Conservation (phyloP, 2,329 filamentous ascomycete genomes). For the Ophiostoma sp. region DNA sequence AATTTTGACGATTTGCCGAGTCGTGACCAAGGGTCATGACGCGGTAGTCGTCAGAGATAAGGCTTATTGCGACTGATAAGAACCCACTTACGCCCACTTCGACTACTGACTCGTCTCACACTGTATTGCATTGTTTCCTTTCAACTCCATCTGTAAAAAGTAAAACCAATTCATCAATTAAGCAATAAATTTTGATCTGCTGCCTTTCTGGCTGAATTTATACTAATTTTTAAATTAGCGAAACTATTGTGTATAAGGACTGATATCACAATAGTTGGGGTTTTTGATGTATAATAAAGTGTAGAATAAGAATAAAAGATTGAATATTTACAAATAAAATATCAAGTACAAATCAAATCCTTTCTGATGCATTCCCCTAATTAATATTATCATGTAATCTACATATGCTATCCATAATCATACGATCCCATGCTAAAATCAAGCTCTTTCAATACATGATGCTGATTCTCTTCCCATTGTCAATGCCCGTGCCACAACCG, state of each 20-base stretch:
- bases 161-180: too few relatives aligned
- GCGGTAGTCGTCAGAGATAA: not conserved
- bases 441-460: not conserved
- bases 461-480: not conserved
- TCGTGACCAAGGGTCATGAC: not conserved
- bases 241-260: too few relatives aligned
- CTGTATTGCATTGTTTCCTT: not conserved
- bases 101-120: not conserved
- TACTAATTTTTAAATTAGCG: too few relatives aligned
- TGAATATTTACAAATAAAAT: not conserved
- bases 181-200: too few relatives aligned
- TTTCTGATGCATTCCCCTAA: not conserved
- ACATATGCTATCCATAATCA: not conserved
- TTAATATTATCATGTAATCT: not conserved
- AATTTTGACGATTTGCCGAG: not conserved
- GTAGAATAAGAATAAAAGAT: too few relatives aligned
- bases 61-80: conserved; percentile 4
- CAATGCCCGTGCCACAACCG: not conserved
- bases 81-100: not conserved
- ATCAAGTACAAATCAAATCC: not conserved
- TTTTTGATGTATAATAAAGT: too few relatives aligned
- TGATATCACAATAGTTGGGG: too few relatives aligned
- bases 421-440: not conserved
- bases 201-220: too few relatives aligned
- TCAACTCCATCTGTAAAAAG: not conserved